phyloP scores from a whole-genome alignment of 2,329 filamentous ascomycete species.

The Paramyrothecium sp. region DNA sequence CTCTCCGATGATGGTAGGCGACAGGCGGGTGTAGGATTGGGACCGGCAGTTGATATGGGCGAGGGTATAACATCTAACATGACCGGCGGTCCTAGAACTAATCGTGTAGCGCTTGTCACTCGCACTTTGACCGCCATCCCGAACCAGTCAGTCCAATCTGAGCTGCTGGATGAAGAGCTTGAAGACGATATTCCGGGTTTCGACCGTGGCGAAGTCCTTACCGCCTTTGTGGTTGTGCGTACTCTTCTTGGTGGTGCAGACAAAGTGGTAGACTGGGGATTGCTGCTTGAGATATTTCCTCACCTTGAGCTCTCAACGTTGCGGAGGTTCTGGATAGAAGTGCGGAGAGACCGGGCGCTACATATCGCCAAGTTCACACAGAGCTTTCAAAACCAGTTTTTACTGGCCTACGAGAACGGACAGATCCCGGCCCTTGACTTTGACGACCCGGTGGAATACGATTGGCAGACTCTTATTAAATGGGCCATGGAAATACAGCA shows the following conservation, averaged over 20 bases:
- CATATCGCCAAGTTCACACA: conserved; percentile 54
- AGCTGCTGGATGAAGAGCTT: background rate
- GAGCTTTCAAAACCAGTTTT: conserved; percentile 64
- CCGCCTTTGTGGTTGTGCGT: conserved; percentile 57
- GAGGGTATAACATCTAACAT: background rate
- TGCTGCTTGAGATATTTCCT: conserved; percentile 56
- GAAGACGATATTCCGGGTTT: conserved; percentile 9
- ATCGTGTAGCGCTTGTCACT: conserved; percentile 26
- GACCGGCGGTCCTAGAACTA: conserved; percentile 13
- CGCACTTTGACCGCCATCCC: conserved; percentile 26
- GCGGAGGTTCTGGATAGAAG: conserved; percentile 52
- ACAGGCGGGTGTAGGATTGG: background rate
- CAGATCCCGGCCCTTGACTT: conserved; percentile 63
- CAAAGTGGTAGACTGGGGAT: conserved; percentile 58
- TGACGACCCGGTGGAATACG: conserved; percentile 61
- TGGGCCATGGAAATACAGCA: conserved; percentile 61
- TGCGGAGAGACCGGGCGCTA: conserved; percentile 48
- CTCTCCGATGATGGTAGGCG: conserved; percentile 1
- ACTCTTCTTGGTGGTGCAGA: conserved; percentile 60
- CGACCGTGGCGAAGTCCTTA: conserved; percentile 39
- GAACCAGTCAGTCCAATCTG: background rate
- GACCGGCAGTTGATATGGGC: background rate
- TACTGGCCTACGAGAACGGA: conserved; percentile 63
- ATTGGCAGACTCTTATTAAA: conserved; percentile 64
- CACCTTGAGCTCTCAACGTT: conserved; percentile 49